Evolutionary conservation across 768 basidiomycete species (phyloP), one percentile per base, ranked within the genome.

Genomic region (Rhodocollybia butyracea): DNA sequence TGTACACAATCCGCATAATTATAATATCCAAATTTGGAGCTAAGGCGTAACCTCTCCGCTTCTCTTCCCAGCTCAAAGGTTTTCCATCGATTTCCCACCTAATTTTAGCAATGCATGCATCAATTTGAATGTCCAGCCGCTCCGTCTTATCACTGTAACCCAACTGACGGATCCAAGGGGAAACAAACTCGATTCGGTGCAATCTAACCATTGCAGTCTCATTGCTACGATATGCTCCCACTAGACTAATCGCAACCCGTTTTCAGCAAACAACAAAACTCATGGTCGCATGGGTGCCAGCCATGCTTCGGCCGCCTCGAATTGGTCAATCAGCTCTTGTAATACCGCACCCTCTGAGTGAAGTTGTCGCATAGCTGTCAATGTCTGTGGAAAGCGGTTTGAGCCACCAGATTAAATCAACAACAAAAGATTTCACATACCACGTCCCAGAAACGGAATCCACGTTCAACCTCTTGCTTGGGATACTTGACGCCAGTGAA

Each of bases 361-460:
- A 69, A 98, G 77, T 63, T 91, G 87, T 72, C 94, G 79, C 81
- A 98, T 91, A 70, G 93, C 93, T 55, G 83, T 81, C 71, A 97
- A 81, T 65, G 90, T 83, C 89, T 91, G 73, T 65, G 89, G 84
- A 87, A 87, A 89, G 77, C 89, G 89, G 39, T 8, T 8, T 36
- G 17, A 36, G 17, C 39, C 38, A 69, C 70, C 66, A 78, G 73
- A 4, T 86, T 84, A 51, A 88, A 80, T n/a, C 51, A 79, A 81
- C 46, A 88, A 72, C 42, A 85, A 86, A 68, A 82, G 22, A 26
- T 31, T 31, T 36, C 34, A 83, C 94, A 74, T 67, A 97, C 95
- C 71, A 95, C 81, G 68, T 98, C 94, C 96, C 96, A 99, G 79
- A 98, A 99, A 65, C 96, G 79, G 79, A 99, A 98, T 5, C 96